These are phyloP conservation scores for Manihot esculenta DNA, from an alignment of 441 rosid genomes.

Conservation along the genomic window DNA sequence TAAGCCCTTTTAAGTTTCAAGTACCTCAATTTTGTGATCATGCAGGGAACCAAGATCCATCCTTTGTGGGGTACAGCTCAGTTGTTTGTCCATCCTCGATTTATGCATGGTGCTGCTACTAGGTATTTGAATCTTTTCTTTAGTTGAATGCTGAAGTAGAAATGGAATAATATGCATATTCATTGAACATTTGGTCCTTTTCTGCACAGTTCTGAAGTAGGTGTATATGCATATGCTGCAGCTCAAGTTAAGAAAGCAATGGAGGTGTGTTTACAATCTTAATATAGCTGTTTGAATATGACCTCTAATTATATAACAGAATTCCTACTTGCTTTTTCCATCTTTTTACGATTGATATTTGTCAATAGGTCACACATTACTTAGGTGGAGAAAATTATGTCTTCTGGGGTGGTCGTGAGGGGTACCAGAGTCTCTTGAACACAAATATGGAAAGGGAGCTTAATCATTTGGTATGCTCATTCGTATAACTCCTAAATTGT, in stretches of 20 bases:
- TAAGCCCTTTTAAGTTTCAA: background rate
- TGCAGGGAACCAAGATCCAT: conserved; percentile 68
- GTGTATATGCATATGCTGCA: conserved; percentile 89
- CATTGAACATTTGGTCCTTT: conserved; percentile 7
- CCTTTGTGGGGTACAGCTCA: conserved; percentile 99
- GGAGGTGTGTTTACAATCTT: conserved; percentile 50
- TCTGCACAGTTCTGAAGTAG: conserved; percentile 68
- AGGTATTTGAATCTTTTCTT: conserved; percentile 40
- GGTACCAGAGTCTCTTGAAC: conserved; percentile 90
- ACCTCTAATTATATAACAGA: too few relatives aligned
- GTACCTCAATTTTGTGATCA: background rate
- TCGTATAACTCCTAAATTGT: background rate
- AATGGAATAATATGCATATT: too few relatives aligned
- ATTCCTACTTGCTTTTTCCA: too few relatives aligned
- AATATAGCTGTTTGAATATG: too few relatives aligned
- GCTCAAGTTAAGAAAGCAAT: conserved; percentile 98
- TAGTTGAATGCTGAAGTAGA: background rate
- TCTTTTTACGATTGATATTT: background rate
- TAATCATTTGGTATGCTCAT: conserved; percentile 60
- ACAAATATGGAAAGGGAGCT: conserved; percentile 98
- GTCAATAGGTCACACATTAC: conserved; percentile 73
- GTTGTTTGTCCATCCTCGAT: conserved; percentile 91
- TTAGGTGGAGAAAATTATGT: conserved; percentile 96
- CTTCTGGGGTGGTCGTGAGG: conserved; percentile 99
- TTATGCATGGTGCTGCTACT: conserved; percentile 98